A percentile compares a stretch with the other conserved stretches of the same genome.
Conservation (phyloP, 2,329 filamentous ascomycete genomes). For the Cladosporium phlei region DNA sequence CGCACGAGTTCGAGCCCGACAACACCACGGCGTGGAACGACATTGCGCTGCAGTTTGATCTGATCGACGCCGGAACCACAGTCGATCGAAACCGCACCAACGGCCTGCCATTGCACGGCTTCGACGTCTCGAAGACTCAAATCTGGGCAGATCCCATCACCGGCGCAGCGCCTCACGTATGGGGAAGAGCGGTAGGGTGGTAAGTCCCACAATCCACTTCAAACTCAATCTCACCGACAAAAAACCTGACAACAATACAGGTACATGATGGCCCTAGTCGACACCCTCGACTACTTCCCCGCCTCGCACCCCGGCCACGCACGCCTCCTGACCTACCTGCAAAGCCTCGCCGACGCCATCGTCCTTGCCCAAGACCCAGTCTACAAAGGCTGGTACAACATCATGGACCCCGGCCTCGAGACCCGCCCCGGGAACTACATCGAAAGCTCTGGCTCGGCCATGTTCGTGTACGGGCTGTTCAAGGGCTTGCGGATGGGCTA, state of each 20-base stretch:
- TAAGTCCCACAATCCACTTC: background rate
- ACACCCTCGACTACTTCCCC: constrained; percentile 42
- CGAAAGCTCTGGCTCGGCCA: constrained; percentile 53
- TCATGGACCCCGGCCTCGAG: constrained; percentile 46
- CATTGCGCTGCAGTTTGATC: constrained; percentile 39
- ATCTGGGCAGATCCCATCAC: constrained; percentile 48
- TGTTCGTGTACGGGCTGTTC: constrained; percentile 52
- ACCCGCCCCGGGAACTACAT: constrained; percentile 49
- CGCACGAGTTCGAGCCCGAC: constrained; percentile 15
- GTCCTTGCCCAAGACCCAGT: constrained; percentile 35
- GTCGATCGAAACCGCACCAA: constrained; percentile 38
- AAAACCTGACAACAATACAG: background rate
- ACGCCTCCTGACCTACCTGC: constrained; percentile 34
- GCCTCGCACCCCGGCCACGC: constrained; percentile 32
- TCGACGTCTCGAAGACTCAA: constrained; percentile 44
- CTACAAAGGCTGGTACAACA: constrained; percentile 52
- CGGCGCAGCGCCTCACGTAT: constrained; percentile 48
- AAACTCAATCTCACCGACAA: background rate
- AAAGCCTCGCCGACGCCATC: constrained; percentile 35
- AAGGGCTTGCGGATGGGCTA: constrained; percentile 42
- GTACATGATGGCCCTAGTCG: constrained; percentile 47
- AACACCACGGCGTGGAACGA: constrained; percentile 30
- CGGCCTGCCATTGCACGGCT: constrained; percentile 49
- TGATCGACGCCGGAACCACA: constrained; percentile 40
- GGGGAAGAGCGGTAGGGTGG: constrained; percentile 51